Conservation (phyloP, 768 basidiomycete species). For the Kwoniella shandongensis region DNA sequence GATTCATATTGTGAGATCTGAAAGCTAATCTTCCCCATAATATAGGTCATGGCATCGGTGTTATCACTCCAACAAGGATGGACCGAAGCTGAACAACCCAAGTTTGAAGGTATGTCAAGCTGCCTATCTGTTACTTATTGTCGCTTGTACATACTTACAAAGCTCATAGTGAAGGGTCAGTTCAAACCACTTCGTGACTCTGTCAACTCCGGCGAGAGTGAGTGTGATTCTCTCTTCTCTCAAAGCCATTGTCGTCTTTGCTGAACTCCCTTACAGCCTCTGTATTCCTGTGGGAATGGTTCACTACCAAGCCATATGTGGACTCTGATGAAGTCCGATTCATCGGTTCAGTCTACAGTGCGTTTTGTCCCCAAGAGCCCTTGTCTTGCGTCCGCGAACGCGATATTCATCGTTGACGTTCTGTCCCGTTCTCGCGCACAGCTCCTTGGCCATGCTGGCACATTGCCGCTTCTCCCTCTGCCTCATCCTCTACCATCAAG, state of each 20-base stretch:
- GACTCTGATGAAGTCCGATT: conserved; percentile 78
- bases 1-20: too few relatives aligned
- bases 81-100: conserved; percentile 56
- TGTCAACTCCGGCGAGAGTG: conserved; percentile 80
- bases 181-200: conserved; percentile 66
- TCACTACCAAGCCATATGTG: conserved; percentile 76
- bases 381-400: not conserved
- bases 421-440: too few relatives aligned
- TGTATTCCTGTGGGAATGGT: conserved; percentile 56
- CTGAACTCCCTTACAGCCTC: conserved; percentile 18
- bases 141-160: not conserved
- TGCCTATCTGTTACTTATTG: not conserved
- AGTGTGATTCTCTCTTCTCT: conserved; percentile 12
- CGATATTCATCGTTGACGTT: not conserved
- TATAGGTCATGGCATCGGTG: conserved; percentile 83
- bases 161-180: conserved; percentile 48
- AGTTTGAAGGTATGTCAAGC: conserved; percentile 65
- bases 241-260: not conserved
- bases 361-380: not conserved
- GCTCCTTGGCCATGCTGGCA: conserved; percentile 98
- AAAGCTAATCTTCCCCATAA: too few relatives aligned
- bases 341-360: conserved; percentile 61
- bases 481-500: conserved; percentile 57
- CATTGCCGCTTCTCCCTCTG: conserved; percentile 76
- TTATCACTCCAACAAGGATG: conserved; percentile 88